Conservation (phyloP, 371 early-diverging fungal species). For the Circinella minor region DNA sequence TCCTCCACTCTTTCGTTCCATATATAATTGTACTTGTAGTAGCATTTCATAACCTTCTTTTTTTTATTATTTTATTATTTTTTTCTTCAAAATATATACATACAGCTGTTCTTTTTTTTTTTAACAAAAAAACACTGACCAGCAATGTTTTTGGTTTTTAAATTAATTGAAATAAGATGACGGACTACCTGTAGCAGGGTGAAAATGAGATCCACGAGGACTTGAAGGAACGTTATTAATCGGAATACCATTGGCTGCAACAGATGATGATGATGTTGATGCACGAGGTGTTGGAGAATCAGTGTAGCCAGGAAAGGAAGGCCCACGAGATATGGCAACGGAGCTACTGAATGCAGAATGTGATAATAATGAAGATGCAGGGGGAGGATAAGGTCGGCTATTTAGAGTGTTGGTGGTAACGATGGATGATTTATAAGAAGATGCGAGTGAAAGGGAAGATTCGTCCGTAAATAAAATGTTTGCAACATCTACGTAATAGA, state of each 20-base stretch:
- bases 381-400: conserved; percentile 41
- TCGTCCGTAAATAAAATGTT: conserved; percentile 40
- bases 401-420: conserved; percentile 16
- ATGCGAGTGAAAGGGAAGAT: conserved; percentile 38
- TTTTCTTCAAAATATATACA: not conserved
- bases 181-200: conserved; percentile 9
- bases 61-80: conserved; percentile 1
- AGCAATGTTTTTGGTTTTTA: conserved; percentile 3
- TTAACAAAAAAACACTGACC: conserved; percentile 5
- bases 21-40: no score
- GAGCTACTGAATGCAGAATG: conserved; percentile 25
- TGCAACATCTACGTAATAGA: conserved; percentile 32
- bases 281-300: conserved; percentile 52
- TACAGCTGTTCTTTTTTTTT: not conserved
- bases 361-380: conserved; percentile 27
- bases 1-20: no score
- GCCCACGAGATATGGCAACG: conserved; percentile 38
- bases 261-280: conserved; percentile 51
- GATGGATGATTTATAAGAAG: conserved; percentile 32
- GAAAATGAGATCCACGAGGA: conserved; percentile 16
- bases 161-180: not conserved
- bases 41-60: no score
- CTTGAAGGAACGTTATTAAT: conserved; percentile 5
- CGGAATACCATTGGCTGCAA: conserved; percentile 17
- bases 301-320: conserved; percentile 31